Conservation (phyloP, 169 alveolate species). For the Perkinsus chesapeaki region DNA sequence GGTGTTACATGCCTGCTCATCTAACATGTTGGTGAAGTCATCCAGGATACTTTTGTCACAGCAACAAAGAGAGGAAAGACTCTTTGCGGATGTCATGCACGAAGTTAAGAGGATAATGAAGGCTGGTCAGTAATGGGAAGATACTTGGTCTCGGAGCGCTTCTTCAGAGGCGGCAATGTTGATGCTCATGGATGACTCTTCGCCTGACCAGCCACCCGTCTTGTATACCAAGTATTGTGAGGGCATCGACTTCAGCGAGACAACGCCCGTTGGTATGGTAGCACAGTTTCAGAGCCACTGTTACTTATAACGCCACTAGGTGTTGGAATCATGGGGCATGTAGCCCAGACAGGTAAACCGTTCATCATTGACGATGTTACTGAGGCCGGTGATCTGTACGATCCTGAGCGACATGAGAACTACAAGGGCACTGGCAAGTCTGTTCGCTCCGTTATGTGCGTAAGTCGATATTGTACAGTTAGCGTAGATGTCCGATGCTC, state of each 20-base stretch:
- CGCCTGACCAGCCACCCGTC: not conserved
- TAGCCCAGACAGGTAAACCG: not conserved
- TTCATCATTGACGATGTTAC: not conserved
- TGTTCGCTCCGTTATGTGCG: not conserved
- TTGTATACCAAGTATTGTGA: not conserved
- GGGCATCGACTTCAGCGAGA: not conserved
- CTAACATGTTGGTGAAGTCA: not conserved
- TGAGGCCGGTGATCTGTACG: not conserved
- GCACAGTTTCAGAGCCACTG: not conserved
- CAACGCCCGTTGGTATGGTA: not conserved
- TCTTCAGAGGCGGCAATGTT: not conserved
- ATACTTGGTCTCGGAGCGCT: not conserved
- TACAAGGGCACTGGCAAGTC: not conserved
- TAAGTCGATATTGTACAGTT: not conserved
- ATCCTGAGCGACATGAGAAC: not conserved
- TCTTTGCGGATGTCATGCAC: not conserved
- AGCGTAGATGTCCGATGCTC: not conserved
- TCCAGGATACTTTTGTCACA: not conserved
- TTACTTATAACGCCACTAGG: not conserved
- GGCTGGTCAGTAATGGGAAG: not conserved
- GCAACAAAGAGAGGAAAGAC: not conserved
- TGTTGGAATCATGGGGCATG: not conserved
- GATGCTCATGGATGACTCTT: not conserved
- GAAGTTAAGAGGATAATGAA: not conserved
- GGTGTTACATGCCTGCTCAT: not conserved